Percentiles rank a stretch among this genome's conserved stretches.
Evolutionary conservation across 2,329 filamentous ascomycete species (phyloP).

Genomic region (Nigrospora sphaerica): DNA sequence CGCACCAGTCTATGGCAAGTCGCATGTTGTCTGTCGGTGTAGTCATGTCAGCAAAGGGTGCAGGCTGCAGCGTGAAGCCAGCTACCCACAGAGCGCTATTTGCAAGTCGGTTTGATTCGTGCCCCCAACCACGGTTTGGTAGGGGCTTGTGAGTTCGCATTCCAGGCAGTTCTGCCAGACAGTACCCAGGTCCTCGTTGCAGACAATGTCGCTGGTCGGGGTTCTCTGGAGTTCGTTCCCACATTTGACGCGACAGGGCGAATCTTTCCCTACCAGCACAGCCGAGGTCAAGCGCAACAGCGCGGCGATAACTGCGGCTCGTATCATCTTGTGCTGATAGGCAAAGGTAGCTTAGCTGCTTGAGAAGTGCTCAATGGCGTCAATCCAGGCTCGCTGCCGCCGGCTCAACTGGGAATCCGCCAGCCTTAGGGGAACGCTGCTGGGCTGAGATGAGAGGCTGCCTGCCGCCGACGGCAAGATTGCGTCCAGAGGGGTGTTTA

Average conservation of each 20-base stretch:
- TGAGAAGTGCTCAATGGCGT: no score
- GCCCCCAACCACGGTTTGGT: slow-evolving; percentile 27
- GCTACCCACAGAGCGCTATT: slow-evolving; percentile 45
- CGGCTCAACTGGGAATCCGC: no score
- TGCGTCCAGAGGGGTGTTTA: no score
- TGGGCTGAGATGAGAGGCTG: no score
- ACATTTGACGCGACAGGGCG: background rate
- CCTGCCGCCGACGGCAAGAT: no score
- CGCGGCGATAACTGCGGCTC: background rate
- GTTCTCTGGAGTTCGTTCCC: slow-evolving; percentile 1
- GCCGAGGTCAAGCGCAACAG: background rate
- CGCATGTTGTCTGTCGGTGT: slow-evolving; percentile 45
- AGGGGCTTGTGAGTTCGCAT: slow-evolving; percentile 45
- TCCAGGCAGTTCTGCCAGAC: slow-evolving; percentile 44
- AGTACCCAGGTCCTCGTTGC: slow-evolving; percentile 26
- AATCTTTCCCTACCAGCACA: background rate
- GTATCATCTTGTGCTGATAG: no score
- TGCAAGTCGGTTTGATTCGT: slow-evolving; percentile 39
- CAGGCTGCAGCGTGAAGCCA: background rate
- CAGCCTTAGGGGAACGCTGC: no score
- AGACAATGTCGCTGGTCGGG: background rate
- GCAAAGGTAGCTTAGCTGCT: no score
- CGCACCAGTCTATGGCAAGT: slow-evolving; percentile 46
- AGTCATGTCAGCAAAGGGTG: background rate
- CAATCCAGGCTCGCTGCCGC: no score